Base-by-base conservation (phyloP, 257 asterid species). In the Misopates orontium region DNA sequence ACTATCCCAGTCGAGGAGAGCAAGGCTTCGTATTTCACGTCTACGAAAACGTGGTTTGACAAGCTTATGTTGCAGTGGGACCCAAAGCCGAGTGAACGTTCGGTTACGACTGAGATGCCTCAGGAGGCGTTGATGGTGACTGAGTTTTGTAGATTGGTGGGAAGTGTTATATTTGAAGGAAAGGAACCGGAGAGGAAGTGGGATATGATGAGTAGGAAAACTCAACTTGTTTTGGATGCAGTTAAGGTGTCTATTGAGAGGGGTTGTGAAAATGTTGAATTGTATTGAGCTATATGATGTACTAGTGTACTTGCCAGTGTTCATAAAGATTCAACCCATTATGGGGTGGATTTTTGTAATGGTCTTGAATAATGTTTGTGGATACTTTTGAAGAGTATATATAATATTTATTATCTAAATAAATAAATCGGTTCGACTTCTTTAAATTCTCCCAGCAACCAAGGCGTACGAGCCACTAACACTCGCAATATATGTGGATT, bases 121-220 rank as follows among this genome's bases (percentile, higher is more conserved):
- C 95, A 90, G 63, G 97, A 90, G 65, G 97, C 83, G 6, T 75
- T 81, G 0, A 83, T 90, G 95, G 74, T 90, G 73, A 75, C 13
- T 21, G 97, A 84, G 82, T 88, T 90, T 19, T 71, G 81, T 5
- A 67, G 80, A 4, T 62, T 86, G 64, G 91, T 88, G 0, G 62
- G 60, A 3, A 44, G 76, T 21, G 68, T 90, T n/a, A 79, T 77
- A 50, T 75, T 45, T 47, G 47, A 69, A 2, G 81, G 91, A 14
- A 73, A 20, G 0, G 73, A 71, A 24, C 95, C 87, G 1, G 87
- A 88, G 76, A 79, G 71, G 77, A 84, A 83, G 48, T 90, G 97
- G 95, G 77, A 84, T 7, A 71, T 45, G 0, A 48, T 79, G 0
- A 85, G 96, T 55, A 71, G 96, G 75, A 90, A 86, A 80, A 90